A percentile compares a stretch with the other conserved stretches of the same genome.
These are phyloP conservation scores for Globisporangium perplexum DNA, from an alignment of 352 stramenopile genomes.

Conservation along the genomic window DNA sequence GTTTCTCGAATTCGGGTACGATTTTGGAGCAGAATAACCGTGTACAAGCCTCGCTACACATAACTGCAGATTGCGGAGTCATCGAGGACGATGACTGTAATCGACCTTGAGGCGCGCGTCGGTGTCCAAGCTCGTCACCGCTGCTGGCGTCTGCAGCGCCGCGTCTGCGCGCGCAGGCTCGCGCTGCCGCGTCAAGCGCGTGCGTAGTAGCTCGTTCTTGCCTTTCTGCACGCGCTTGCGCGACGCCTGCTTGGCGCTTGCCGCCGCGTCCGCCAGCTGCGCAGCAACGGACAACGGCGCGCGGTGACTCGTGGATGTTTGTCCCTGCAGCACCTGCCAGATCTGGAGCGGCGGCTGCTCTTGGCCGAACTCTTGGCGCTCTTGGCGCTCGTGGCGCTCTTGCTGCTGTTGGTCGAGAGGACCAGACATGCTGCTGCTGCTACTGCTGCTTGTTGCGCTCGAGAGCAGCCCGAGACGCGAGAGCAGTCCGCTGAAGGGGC, in stretches of 20 bases:
- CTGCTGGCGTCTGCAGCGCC: constrained; percentile 19
- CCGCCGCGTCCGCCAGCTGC: constrained; percentile 8
- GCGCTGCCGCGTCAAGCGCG: constrained; percentile 22
- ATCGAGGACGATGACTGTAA: not conserved
- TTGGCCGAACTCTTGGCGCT: too few species aligned
- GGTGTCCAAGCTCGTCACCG: constrained; percentile 16
- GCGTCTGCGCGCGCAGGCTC: constrained; percentile 16
- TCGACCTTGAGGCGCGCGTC: constrained; percentile 20
- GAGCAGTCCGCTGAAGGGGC: constrained; percentile 34
- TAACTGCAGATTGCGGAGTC: not conserved
- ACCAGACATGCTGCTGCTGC: too few species aligned
- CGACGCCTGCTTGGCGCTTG: constrained; percentile 11
- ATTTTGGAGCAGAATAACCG: not conserved
- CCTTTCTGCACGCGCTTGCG: constrained; percentile 20
- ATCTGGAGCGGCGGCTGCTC: constrained; percentile 12
- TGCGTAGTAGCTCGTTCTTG: constrained; percentile 31
- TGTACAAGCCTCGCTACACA: not conserved
- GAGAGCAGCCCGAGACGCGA: constrained; percentile 21
- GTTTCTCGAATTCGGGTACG: not conserved
- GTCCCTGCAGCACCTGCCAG: constrained; percentile 28
- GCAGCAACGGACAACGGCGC: constrained; percentile 14
- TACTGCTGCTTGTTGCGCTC: not conserved
- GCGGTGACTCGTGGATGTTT: constrained; percentile 16
- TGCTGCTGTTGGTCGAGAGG: constrained; percentile 1
- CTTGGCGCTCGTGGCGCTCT: too few species aligned